phyloP scores from a whole-genome alignment of 345 rosid genomes.

The Pistacia atlantica region DNA sequence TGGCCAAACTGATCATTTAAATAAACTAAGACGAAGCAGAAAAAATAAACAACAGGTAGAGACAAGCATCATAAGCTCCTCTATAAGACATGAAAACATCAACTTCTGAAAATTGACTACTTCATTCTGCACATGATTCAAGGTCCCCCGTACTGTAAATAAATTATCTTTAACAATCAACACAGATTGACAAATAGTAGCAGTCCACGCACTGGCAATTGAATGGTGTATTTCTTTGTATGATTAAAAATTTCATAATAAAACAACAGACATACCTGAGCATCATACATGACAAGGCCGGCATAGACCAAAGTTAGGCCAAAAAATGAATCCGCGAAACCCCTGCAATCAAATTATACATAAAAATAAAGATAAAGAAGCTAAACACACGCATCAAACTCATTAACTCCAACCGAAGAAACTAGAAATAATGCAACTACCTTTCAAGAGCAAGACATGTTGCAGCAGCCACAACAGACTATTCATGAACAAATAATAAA shows the following conservation, averaged over 20 bases:
- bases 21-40: background rate
- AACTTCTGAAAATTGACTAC: background rate
- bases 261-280: constrained; percentile 51
- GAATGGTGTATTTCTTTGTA: background rate
- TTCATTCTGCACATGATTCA: background rate
- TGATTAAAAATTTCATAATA: background rate
- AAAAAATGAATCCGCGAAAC: constrained; percentile 80
- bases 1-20: background rate
- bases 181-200: background rate
- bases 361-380: background rate
- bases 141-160: background rate
- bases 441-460: constrained; percentile 86
- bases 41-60: constrained; percentile 2
- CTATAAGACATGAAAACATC: background rate
- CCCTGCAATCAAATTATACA: constrained; percentile 42
- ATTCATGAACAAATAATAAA: constrained; percentile 13
- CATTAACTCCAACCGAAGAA: background rate
- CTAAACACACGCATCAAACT: background rate
- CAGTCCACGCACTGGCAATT: background rate
- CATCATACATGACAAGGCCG: constrained; percentile 85
- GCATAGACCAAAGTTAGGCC: constrained; percentile 82
- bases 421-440: constrained; percentile 26
- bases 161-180: background rate
- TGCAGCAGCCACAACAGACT: constrained; percentile 90
- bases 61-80: background rate